Evolutionary conservation across 306 rosid species (phyloP).

Genomic region (Senna siamea): DNA sequence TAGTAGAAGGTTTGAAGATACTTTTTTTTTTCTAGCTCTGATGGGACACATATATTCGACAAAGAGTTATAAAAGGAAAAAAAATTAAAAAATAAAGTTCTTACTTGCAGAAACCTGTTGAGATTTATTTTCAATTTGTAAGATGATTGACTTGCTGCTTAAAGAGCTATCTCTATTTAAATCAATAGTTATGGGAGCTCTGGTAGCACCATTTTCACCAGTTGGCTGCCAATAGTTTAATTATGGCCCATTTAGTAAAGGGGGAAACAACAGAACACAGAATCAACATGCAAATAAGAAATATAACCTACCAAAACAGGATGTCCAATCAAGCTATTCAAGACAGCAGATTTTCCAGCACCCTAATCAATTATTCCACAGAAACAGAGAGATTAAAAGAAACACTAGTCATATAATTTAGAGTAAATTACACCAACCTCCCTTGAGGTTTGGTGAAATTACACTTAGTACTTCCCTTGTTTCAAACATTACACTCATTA

Average conservation of each 20-base stretch:
- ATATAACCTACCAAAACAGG: conserved; percentile 79
- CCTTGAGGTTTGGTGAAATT: no score
- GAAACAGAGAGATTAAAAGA: neutral
- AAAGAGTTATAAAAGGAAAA: conserved; percentile 12
- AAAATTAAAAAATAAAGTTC: conserved; percentile 26
- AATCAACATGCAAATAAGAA: neutral
- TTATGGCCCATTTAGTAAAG: neutral
- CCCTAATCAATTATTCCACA: conserved; percentile 57
- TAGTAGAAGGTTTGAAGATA: neutral
- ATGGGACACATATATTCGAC: neutral
- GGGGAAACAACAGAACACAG: neutral
- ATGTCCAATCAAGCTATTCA: conserved; percentile 96
- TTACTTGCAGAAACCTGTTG: conserved; percentile 96
- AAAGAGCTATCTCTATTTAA: conserved; percentile 78
- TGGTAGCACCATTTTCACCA: conserved; percentile 97
- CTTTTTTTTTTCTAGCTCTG: neutral
- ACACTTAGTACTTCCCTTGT: no score
- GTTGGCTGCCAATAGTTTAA: conserved; percentile 67
- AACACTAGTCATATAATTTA: neutral
- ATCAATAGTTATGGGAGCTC: conserved; percentile 91
- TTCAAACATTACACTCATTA: no score
- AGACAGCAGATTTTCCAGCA: conserved; percentile 89
- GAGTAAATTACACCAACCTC: no score
- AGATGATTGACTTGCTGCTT: conserved; percentile 79
- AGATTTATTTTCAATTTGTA: conserved; percentile 89